phyloP scores from a whole-genome alignment of 169 alveolate species.

The Plasmodium adleri region DNA sequence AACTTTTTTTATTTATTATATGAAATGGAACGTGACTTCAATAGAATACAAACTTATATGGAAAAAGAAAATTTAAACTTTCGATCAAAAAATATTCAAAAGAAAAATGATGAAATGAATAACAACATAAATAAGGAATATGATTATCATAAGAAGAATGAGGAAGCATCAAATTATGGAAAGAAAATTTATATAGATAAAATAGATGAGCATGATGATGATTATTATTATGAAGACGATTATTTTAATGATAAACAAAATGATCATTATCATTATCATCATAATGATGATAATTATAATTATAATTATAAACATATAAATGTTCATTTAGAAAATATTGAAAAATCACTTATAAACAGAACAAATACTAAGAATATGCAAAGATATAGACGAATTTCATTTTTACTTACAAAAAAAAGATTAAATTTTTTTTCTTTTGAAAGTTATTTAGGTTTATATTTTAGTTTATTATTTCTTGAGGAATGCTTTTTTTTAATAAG shows the following conservation, averaged over 20 bases:
- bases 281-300: not conserved
- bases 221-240: not conserved
- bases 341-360: slow-evolving; percentile 3
- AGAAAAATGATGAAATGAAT: not conserved
- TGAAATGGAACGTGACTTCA: slow-evolving; percentile 65
- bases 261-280: not conserved
- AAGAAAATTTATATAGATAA: not conserved
- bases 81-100: not conserved
- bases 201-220: not conserved
- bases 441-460: slow-evolving; percentile 70
- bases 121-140: not conserved
- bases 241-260: not conserved
- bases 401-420: slow-evolving; percentile 36
- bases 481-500: slow-evolving; percentile 69
- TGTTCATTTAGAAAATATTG: not conserved
- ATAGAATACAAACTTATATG: slow-evolving; percentile 45
- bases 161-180: not conserved
- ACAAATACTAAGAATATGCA: not conserved
- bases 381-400: slow-evolving; percentile 24
- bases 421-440: slow-evolving; percentile 69
- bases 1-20: slow-evolving; percentile 63
- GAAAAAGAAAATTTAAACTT: slow-evolving; percentile 47
- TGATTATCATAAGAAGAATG: not conserved
- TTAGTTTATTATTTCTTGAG: slow-evolving; percentile 51
- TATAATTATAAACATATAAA: not conserved